phyloP scores from a whole-genome alignment of 106 monocot genomes.

The Phalaenopsis aphrodite region DNA sequence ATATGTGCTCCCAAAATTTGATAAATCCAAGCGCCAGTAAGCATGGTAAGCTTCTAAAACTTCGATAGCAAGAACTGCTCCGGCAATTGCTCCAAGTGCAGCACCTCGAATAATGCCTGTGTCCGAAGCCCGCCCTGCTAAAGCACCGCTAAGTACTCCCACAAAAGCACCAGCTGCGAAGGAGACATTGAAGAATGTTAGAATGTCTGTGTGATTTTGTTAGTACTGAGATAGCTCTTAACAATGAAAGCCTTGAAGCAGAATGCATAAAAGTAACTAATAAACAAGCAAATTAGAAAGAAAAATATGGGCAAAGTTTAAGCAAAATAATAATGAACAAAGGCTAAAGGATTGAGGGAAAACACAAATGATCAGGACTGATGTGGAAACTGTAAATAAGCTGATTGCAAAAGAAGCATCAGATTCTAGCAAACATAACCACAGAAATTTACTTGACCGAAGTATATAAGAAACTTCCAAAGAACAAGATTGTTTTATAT shows the following conservation, averaged over 20 bases:
- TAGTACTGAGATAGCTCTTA: not conserved
- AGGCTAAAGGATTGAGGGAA: not conserved
- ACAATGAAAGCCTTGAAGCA: not conserved
- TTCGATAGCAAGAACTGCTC: slow-evolving; percentile 5
- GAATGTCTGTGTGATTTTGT: not conserved
- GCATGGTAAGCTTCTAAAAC: not conserved
- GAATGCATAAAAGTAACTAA: not conserved
- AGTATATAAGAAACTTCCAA: too few relatives aligned
- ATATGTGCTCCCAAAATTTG: not conserved
- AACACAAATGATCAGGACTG: not conserved
- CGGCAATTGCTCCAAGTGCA: not conserved
- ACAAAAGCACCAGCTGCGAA: not conserved
- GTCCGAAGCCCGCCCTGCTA: slow-evolving; percentile 3
- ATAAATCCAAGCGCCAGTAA: not conserved
- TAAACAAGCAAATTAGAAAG: not conserved
- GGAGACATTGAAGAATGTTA: not conserved
- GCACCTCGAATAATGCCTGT: slow-evolving; percentile 7
- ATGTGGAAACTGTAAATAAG: too few relatives aligned
- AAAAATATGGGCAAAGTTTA: not conserved
- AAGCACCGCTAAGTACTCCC: slow-evolving; percentile 1
- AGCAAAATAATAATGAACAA: not conserved
- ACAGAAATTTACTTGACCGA: too few relatives aligned
- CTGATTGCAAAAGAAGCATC: too few relatives aligned
- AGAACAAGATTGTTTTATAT: too few relatives aligned
- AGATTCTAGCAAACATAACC: too few relatives aligned